phyloP scores from a whole-genome alignment of 495 filamentous ascomycete genomes.

The Hypoxylon trugodes region DNA sequence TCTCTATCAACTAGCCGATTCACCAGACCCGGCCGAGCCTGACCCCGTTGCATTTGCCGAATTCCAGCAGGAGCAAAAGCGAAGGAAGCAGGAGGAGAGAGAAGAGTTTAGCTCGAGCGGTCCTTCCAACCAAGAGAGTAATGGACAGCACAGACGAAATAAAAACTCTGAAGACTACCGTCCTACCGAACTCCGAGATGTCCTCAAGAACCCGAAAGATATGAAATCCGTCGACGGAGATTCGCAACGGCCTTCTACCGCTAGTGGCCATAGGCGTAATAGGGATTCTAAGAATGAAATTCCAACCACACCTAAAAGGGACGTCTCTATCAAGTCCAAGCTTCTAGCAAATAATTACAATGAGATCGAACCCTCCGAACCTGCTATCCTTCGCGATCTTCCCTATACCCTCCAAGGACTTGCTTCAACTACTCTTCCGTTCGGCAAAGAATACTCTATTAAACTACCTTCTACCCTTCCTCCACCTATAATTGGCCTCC shows the following conservation, averaged over 20 bases:
- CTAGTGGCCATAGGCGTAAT: slow-evolving; percentile 35
- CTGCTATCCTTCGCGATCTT: slow-evolving; percentile 83
- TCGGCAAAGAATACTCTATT: slow-evolving; percentile 68
- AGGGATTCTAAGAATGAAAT: slow-evolving; percentile 32
- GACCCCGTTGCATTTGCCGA: slow-evolving; percentile 46
- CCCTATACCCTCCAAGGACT: slow-evolving; percentile 95
- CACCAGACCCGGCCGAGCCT: slow-evolving; percentile 59
- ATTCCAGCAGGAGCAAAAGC: slow-evolving; percentile 43
- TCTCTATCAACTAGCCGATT: slow-evolving; percentile 80
- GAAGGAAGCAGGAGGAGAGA: slow-evolving; percentile 33
- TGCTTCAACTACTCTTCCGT: slow-evolving; percentile 83
- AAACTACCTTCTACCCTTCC: slow-evolving; percentile 82
- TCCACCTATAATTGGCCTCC: slow-evolving; percentile 82
- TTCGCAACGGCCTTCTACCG: slow-evolving; percentile 30
- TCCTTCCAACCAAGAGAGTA: slow-evolving; percentile 38
- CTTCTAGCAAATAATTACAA: slow-evolving; percentile 60
- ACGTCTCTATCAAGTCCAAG: slow-evolving; percentile 60
- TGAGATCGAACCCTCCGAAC: slow-evolving; percentile 67
- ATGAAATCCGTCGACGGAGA: slow-evolving; percentile 38
- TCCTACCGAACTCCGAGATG: slow-evolving; percentile 45
- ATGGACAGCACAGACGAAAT: slow-evolving; percentile 7
- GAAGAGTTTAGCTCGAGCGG: slow-evolving; percentile 37
- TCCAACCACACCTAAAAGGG: slow-evolving; percentile 40
- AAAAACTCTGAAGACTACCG: slow-evolving; percentile 34
- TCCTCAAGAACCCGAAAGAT: slow-evolving; percentile 43